A percentile compares a stretch with the other conserved stretches of the same genome.
These are phyloP conservation scores for Yamadazyma sp. DNA, from an alignment of 805 yeast genomes.

Conservation along the genomic window DNA sequence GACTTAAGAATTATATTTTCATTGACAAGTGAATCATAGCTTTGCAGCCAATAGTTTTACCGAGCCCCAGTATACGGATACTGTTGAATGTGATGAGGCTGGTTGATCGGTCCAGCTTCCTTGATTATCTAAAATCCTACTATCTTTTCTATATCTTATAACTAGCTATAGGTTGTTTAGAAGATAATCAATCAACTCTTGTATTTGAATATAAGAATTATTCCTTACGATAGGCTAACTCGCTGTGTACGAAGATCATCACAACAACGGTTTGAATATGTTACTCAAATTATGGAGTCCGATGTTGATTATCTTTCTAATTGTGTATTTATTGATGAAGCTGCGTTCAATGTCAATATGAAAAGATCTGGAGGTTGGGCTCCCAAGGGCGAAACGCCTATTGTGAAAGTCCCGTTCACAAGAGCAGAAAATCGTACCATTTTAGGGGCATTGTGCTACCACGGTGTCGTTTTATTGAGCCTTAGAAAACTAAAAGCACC, in stretches of 20 bases:
- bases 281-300: neutral
- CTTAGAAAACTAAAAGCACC: neutral
- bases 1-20: too few species aligned
- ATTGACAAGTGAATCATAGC: too few species aligned
- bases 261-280: constrained; percentile 11
- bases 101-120: too few species aligned
- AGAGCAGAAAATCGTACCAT: constrained; percentile 9
- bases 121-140: too few species aligned
- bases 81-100: too few species aligned
- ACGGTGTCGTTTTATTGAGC: constrained; percentile 2
- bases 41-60: too few species aligned
- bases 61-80: too few species aligned
- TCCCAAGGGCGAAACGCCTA: constrained; percentile 12
- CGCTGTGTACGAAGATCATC: constrained; percentile 19
- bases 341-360: constrained; percentile 15
- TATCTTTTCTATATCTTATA: too few species aligned
- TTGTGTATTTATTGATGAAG: constrained; percentile 18
- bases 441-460: constrained; percentile 14
- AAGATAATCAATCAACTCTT: too few species aligned
- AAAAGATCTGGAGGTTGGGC: constrained; percentile 15
- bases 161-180: too few species aligned
- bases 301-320: constrained; percentile 11
- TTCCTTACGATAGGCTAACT: constrained; percentile 8
- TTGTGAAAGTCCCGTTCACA: constrained; percentile 13
- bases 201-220: too few species aligned